phyloP scores from a whole-genome alignment of 2,329 filamentous ascomycete genomes.

The Ilyonectria sp. region DNA sequence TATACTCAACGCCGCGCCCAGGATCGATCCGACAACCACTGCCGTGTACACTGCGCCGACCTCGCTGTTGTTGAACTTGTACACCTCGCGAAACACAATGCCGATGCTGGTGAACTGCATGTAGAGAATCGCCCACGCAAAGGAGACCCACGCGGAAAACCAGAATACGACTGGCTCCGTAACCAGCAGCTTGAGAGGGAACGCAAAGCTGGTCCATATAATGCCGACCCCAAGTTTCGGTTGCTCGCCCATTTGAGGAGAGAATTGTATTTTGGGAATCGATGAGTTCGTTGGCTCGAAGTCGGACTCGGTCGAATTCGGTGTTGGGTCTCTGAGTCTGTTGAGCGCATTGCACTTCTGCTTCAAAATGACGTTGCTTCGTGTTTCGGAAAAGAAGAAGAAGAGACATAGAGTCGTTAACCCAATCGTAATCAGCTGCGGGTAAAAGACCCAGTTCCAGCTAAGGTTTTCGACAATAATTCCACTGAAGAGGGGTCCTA shows the following conservation, averaged over 20 bases:
- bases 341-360: conserved; percentile 73
- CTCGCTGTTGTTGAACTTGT: conserved; percentile 73
- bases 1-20: conserved; percentile 70
- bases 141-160: conserved; percentile 80
- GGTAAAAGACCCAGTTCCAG: conserved; percentile 79
- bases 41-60: conserved; percentile 74
- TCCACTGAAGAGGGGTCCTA: conserved; percentile 73
- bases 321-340: conserved; percentile 51
- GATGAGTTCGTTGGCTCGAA: neutral
- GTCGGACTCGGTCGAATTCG: neutral
- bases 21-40: conserved; percentile 55
- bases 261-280: conserved; percentile 24
- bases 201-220: conserved; percentile 48
- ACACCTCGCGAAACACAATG: conserved; percentile 74
- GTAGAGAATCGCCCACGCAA: conserved; percentile 80
- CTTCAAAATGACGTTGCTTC: conserved; percentile 76
- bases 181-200: conserved; percentile 61
- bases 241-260: conserved; percentile 24
- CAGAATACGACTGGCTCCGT: conserved; percentile 75
- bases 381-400: conserved; percentile 76
- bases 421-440: conserved; percentile 73
- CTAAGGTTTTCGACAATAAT: conserved; percentile 70
- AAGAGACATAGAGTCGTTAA: conserved; percentile 69
- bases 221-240: conserved; percentile 41
- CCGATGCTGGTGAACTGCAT: conserved; percentile 72